Percentiles rank a stretch among this genome's conserved stretches.
Conservation (phyloP, 2,329 filamentous ascomycete species). For the Botrytis squamosa region DNA sequence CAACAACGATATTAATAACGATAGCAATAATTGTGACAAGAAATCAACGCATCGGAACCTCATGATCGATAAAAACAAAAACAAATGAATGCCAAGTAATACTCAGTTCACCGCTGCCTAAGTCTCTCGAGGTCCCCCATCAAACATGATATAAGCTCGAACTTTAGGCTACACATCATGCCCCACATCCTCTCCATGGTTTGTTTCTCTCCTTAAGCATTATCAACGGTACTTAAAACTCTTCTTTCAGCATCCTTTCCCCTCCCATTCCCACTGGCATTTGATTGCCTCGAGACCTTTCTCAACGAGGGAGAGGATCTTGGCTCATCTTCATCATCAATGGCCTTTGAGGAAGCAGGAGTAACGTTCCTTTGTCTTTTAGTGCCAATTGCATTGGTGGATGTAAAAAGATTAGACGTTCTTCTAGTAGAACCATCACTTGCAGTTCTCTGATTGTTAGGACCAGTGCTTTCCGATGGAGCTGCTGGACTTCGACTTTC, state of each 20-base stretch:
- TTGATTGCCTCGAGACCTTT: conserved; percentile 31
- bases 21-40: not conserved
- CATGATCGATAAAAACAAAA: not conserved
- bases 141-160: not conserved
- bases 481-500: not conserved
- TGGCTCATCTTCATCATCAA: conserved; percentile 50
- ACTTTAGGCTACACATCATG: not conserved
- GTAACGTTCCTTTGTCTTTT: conserved; percentile 51
- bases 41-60: not conserved
- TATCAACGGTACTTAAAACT: conserved; percentile 32
- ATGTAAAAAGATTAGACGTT: conserved; percentile 27
- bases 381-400: conserved; percentile 29
- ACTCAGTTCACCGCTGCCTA: not conserved
- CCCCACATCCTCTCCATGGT: not conserved
- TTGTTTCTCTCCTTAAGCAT: conserved; percentile 23
- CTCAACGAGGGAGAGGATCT: conserved; percentile 28
- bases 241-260: conserved; percentile 27
- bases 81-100: not conserved
- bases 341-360: conserved; percentile 46
- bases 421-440: conserved; percentile 24
- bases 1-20: not conserved
- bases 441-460: not conserved
- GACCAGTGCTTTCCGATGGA: not conserved
- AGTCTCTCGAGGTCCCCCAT: not conserved
- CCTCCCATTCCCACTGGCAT: conserved; percentile 13